Conservation (phyloP, 2,329 filamentous ascomycete genomes). For the Aspergillus brunneoviolaceus region DNA sequence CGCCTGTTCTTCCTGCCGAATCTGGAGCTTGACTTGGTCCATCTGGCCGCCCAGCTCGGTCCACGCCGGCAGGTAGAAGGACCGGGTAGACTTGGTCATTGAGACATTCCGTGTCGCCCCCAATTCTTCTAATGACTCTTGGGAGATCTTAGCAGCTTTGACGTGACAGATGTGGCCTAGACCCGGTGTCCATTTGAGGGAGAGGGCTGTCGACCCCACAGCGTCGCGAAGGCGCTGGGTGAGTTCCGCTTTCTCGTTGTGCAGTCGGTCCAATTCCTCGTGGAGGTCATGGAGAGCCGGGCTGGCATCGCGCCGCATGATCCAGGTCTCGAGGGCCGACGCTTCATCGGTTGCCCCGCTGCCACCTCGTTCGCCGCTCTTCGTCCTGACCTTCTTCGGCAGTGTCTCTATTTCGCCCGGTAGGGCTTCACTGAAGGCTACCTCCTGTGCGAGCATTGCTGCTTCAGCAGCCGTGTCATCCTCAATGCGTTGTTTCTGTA, state of each 20-base stretch:
- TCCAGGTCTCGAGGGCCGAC: slow-evolving; percentile 56
- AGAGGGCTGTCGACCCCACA: slow-evolving; percentile 64
- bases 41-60: slow-evolving; percentile 74
- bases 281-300: slow-evolving; percentile 66
- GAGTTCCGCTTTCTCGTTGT: slow-evolving; percentile 60
- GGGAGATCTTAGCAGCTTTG: slow-evolving; percentile 69
- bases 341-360: slow-evolving; percentile 36
- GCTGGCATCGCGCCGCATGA: slow-evolving; percentile 68
- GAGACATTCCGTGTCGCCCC: slow-evolving; percentile 61
- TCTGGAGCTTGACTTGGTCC: slow-evolving; percentile 73
- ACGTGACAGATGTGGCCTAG: slow-evolving; percentile 90
- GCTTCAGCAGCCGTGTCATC: slow-evolving; percentile 70
- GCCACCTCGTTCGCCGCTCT: slow-evolving; percentile 25
- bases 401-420: slow-evolving; percentile 56
- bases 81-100: slow-evolving; percentile 78
- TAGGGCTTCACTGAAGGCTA: slow-evolving; percentile 65
- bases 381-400: slow-evolving; percentile 50
- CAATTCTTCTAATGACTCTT: slow-evolving; percentile 42
- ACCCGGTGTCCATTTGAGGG: slow-evolving; percentile 80
- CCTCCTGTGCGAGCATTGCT: slow-evolving; percentile 69
- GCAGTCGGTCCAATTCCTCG: slow-evolving; percentile 60
- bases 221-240: slow-evolving; percentile 61
- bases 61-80: slow-evolving; percentile 84
- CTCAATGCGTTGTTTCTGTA: slow-evolving; percentile 73
- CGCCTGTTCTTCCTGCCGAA: slow-evolving; percentile 78